Conservation (phyloP, 441 rosid genomes). For the Flueggea neowawraea region DNA sequence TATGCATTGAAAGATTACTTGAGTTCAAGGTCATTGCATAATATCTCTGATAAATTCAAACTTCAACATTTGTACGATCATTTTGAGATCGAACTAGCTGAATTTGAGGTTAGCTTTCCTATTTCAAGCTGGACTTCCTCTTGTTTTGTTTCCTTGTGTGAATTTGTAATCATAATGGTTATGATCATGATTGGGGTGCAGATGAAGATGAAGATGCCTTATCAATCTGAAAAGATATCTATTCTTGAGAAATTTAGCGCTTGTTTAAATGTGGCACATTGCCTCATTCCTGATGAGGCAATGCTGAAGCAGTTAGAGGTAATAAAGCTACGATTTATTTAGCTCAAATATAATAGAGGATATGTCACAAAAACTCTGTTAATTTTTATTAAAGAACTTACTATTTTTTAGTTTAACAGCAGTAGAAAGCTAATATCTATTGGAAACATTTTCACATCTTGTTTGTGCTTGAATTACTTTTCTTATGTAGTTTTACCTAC, state of each 20-base stretch:
- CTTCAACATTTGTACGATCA: conserved; percentile 55
- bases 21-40: conserved; percentile 26
- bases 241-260: conserved; percentile 64
- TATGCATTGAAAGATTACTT: conserved; percentile 27
- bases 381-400: too few relatives aligned
- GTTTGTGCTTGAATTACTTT: too few relatives aligned
- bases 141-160: conserved; percentile 18
- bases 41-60: conserved; percentile 30
- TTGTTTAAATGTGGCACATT: conserved; percentile 42
- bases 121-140: conserved; percentile 11
- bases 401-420: too few relatives aligned
- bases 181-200: conserved; percentile 26
- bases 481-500: too few relatives aligned
- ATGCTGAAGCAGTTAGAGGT: conserved; percentile 81
- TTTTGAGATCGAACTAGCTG: conserved; percentile 51
- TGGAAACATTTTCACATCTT: too few relatives aligned
- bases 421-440: too few relatives aligned
- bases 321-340: conserved; percentile 10
- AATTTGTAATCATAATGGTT: conserved; percentile 6
- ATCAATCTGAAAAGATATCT: conserved; percentile 33
- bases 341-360: too few relatives aligned
- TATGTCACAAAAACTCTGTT: too few relatives aligned
- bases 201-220: conserved; percentile 46
- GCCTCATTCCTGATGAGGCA: conserved; percentile 71
- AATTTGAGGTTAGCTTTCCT: conserved; percentile 53